Base-by-base conservation (phyloP, 768 basidiomycete species). In the Agaricus sinodeliciosus region DNA sequence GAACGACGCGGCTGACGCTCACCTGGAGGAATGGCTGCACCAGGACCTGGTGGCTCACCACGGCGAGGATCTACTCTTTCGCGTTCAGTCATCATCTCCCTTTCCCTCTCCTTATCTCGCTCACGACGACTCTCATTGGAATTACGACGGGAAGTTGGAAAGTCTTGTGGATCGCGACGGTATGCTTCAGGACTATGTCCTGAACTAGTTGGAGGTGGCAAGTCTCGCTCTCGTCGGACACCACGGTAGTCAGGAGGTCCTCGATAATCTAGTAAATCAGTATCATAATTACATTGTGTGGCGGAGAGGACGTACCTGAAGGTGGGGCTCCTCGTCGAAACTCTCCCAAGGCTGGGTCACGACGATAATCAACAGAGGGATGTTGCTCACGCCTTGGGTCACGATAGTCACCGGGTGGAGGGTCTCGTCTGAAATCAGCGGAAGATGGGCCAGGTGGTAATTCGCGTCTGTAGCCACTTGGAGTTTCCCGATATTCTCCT, bases 31-130 rank as follows among this genome's bases (percentile, higher is more conserved):
- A 45, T 31, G 18, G 22, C 51, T 39, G 44, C 37, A 11, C 51
- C 51, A 37, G 45, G 40, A 18, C 51, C 51, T 53, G 44, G 37
- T 53, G 44, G 37, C 37, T 53, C 51, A 25, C 51, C 37, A 46
- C 51, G 51, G 40, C 51, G 51, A 46, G 42, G 28, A 19, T 56
- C 55, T 35, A 40, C 49, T 34, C 55, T 51, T 7, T 56, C 56
- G 22, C 56, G 47, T 16, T 56, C 55, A 26, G 43, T 42, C 16
- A 54, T 47, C 43, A 45, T 45, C 11, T 26, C 26, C n/a, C 43
- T 56, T 18, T 56, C 55, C 25, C 54, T 55, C 34, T 55, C 53
- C 16, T 43, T 54, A 25, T 54, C 43, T 4, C 53, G 53, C 13
- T 55, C 53, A 19, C 53, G 53, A 9, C 53, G 47, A 19, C 49